Conservation (phyloP, 164 flowering plant species). For the Chimonanthus salicifolius region DNA sequence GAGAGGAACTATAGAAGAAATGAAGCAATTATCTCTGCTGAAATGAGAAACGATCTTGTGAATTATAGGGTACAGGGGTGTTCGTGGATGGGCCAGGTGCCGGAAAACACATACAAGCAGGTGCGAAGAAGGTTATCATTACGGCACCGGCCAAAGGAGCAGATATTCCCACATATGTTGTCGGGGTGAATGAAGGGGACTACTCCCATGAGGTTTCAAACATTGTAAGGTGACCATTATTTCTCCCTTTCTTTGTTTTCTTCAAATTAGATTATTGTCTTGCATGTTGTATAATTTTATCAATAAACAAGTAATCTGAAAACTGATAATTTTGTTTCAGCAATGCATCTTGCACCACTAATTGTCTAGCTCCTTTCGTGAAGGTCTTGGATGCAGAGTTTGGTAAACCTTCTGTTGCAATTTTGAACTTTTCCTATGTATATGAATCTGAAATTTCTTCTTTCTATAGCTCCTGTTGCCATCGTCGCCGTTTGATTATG, state of each 20-base stretch:
- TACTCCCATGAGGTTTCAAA: conserved; percentile 70
- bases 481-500: not conserved
- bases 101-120: conserved; percentile 98
- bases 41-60: not conserved
- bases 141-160: conserved; percentile 99
- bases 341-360: conserved; percentile 99
- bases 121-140: conserved; percentile 95
- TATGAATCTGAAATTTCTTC: not conserved
- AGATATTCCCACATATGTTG: conserved; percentile 93
- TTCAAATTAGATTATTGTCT: not conserved
- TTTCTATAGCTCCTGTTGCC: not conserved
- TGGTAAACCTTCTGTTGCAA: conserved; percentile 37
- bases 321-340: conserved; percentile 30
- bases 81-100: conserved; percentile 99
- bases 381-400: conserved; percentile 91
- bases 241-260: not conserved
- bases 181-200: conserved; percentile 88
- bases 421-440: not conserved
- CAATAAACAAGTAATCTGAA: not conserved
- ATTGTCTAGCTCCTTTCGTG: conserved; percentile 94
- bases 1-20: not conserved
- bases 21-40: no score
- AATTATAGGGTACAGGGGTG: conserved; percentile 85
- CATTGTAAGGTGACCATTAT: conserved; percentile 55
- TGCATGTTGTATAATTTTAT: not conserved